phyloP scores from a whole-genome alignment of 345 rosid species.

The Tarenaya hassleriana region DNA sequence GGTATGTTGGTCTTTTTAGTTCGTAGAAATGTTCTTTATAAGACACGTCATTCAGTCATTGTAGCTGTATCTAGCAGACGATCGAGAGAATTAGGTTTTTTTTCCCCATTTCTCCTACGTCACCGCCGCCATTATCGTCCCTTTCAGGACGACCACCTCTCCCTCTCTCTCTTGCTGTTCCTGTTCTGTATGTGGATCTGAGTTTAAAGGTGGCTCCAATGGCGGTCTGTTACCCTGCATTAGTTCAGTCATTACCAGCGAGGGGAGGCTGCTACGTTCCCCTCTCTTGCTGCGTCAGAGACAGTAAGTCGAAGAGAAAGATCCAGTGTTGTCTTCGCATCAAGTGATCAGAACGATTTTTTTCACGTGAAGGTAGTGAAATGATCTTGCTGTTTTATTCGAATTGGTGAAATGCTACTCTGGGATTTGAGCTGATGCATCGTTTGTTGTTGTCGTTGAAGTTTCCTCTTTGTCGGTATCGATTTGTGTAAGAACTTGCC shows the following conservation, averaged over 20 bases:
- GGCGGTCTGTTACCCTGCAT: conserved; percentile 19
- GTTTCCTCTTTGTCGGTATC: too few relatives aligned
- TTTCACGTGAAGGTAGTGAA: conserved; percentile 21
- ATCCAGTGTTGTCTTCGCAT: conserved; percentile 23
- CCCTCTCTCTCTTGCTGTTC: not conserved
- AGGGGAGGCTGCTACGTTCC: conserved; percentile 22
- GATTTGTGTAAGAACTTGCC: too few relatives aligned
- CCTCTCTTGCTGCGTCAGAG: conserved; percentile 5
- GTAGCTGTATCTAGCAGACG: not conserved
- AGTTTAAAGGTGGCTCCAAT: conserved; percentile 4
- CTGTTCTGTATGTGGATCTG: too few relatives aligned
- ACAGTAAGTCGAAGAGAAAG: conserved; percentile 18
- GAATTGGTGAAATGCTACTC: not conserved
- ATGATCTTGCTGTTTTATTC: not conserved
- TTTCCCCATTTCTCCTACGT: not conserved
- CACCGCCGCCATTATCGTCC: conserved; percentile 17
- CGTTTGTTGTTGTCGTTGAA: too few relatives aligned
- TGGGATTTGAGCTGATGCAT: too few relatives aligned
- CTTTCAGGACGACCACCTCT: not conserved
- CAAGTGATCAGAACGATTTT: conserved; percentile 22
- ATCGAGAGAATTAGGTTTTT: conserved; percentile 21
- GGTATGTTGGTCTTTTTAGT: not conserved
- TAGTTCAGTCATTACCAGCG: conserved; percentile 10
- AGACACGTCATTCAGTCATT: not conserved
- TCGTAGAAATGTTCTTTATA: conserved; percentile 18